phyloP scores from a whole-genome alignment of 2,329 filamentous ascomycete species.

The Ascosphaera pollenicola region DNA sequence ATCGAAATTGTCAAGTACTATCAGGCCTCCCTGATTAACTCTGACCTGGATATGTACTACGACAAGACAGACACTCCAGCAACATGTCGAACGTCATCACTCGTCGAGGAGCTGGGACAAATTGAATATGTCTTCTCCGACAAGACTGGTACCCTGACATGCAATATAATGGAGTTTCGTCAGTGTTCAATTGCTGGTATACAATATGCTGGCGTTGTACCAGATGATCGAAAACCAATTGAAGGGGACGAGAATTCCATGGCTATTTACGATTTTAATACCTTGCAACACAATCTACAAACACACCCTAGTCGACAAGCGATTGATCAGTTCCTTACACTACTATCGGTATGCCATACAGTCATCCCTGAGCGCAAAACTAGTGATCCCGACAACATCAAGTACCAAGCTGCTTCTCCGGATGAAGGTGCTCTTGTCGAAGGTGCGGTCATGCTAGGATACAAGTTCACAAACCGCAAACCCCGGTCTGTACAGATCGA shows the following conservation, averaged over 20 bases:
- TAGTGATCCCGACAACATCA: conserved; percentile 60
- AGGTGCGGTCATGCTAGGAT: conserved; percentile 66
- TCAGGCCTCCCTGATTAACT: conserved; percentile 93
- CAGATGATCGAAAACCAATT: conserved; percentile 18
- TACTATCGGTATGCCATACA: conserved; percentile 83
- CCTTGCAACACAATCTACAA: conserved; percentile 10
- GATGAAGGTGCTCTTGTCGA: conserved; percentile 95
- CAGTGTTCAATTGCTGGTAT: conserved; percentile 84
- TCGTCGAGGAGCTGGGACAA: conserved; percentile 94
- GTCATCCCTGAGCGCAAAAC: conserved; percentile 82
- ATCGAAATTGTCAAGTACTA: conserved; percentile 97
- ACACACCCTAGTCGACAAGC: conserved; percentile 34
- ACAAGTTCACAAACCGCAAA: conserved; percentile 76
- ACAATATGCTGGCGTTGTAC: conserved; percentile 55
- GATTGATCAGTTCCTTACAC: conserved; percentile 65
- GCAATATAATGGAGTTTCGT: conserved; percentile 97
- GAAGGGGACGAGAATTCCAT: conserved; percentile 2
- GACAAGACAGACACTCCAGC: conserved; percentile 87
- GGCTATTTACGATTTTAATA: not conserved
- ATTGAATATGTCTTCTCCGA: conserved; percentile 89
- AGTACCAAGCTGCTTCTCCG: conserved; percentile 92
- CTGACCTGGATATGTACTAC: conserved; percentile 94
- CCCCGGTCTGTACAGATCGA: conserved; percentile 72
- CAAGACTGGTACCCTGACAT: conserved; percentile 94
- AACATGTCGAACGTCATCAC: conserved; percentile 82